Conservation (phyloP, 2,329 filamentous ascomycete species). For the Akanthomyces muscarius region DNA sequence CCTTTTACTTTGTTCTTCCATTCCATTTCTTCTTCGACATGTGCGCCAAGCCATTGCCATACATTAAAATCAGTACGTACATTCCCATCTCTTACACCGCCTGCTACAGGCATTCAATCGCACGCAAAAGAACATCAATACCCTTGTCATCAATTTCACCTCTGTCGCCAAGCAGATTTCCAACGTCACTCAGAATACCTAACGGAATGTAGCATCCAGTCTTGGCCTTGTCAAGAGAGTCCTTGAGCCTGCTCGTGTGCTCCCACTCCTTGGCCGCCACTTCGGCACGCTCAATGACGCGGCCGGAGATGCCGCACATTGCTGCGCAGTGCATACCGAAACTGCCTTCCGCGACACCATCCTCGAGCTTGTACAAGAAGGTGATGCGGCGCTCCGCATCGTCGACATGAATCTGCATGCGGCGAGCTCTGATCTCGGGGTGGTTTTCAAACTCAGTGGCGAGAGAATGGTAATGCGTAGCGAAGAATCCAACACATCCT, state of each 20-base stretch:
- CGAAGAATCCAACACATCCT: slow-evolving; percentile 93
- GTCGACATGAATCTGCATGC: slow-evolving; percentile 95
- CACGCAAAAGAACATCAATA: slow-evolving; percentile 55
- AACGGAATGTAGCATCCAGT: slow-evolving; percentile 78
- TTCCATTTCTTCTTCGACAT: neutral
- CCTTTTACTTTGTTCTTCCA: neutral
- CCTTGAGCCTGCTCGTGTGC: slow-evolving; percentile 85
- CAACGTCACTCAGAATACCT: slow-evolving; percentile 83
- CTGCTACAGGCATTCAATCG: slow-evolving; percentile 55
- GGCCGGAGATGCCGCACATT: slow-evolving; percentile 89
- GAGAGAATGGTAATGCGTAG: slow-evolving; percentile 93
- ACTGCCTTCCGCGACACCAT: slow-evolving; percentile 90
- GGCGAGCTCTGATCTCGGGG: slow-evolving; percentile 77
- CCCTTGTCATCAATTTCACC: slow-evolving; percentile 47
- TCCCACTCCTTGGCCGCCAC: slow-evolving; percentile 89
- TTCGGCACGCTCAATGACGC: slow-evolving; percentile 83
- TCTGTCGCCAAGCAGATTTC: slow-evolving; percentile 64
- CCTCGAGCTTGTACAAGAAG: slow-evolving; percentile 90
- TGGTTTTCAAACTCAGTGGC: slow-evolving; percentile 87
- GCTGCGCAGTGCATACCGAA: slow-evolving; percentile 99
- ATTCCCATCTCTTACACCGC: neutral
- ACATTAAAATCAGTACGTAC: neutral
- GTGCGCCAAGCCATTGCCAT: neutral
- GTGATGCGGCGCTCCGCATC: slow-evolving; percentile 81
- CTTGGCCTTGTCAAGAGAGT: slow-evolving; percentile 77